phyloP scores from a whole-genome alignment of 2,329 filamentous ascomycete species.

The Thelonectria blattea region DNA sequence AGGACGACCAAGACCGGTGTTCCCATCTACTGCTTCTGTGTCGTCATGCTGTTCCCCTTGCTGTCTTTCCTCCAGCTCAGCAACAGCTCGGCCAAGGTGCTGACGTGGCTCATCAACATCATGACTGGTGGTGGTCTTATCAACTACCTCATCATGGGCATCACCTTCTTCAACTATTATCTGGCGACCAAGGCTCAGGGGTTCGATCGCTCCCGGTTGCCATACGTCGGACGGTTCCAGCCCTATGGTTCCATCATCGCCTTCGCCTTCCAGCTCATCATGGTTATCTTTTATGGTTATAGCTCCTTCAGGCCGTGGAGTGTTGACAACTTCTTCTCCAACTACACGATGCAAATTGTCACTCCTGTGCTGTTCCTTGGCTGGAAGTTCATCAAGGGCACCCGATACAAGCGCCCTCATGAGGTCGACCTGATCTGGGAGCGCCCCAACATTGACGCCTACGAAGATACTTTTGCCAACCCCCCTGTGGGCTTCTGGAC shows the following conservation, averaged over 20 bases:
- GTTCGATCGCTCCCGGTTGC: constrained; percentile 57
- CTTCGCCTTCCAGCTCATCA: constrained; percentile 48
- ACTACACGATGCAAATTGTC: constrained; percentile 64
- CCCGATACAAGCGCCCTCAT: constrained; percentile 56
- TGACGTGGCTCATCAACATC: constrained; percentile 62
- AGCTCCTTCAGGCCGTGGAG: constrained; percentile 56
- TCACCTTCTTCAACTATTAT: constrained; percentile 55
- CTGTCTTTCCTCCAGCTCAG: constrained; percentile 59
- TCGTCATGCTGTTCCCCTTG: constrained; percentile 60
- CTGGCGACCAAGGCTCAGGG: constrained; percentile 60
- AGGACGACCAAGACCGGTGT: constrained; percentile 67
- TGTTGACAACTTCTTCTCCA: constrained; percentile 54
- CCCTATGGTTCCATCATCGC: constrained; percentile 61
- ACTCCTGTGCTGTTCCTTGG: constrained; percentile 59
- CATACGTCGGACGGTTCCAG: constrained; percentile 65
- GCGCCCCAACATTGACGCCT: constrained; percentile 63
- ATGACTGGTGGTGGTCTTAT: constrained; percentile 65
- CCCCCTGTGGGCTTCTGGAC: constrained; percentile 61
- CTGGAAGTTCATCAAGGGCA: constrained; percentile 70
- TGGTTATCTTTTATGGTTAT: constrained; percentile 63
- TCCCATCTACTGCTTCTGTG: constrained; percentile 62
- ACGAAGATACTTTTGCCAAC: constrained; percentile 58
- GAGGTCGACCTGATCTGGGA: constrained; percentile 68
- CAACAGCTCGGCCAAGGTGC: constrained; percentile 54
- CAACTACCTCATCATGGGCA: constrained; percentile 63